A percentile compares a stretch with the other conserved stretches of the same genome.
These are phyloP conservation scores for Sarocladiaceae sp. DNA, from an alignment of 2,329 filamentous ascomycete species.

Conservation along the genomic window DNA sequence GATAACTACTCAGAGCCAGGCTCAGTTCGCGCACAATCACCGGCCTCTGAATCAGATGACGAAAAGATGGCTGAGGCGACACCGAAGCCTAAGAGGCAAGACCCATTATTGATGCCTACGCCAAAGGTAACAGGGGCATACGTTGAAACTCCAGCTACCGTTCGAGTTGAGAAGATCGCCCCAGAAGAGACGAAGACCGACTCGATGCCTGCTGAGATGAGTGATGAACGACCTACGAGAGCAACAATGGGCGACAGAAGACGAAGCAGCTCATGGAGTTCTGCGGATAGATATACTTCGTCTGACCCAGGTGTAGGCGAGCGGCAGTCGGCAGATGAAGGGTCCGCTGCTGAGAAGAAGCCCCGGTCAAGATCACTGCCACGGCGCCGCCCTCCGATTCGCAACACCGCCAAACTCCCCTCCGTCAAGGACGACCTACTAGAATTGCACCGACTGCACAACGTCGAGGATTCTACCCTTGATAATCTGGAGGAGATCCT, in stretches of 20 bases:
- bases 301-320: conserved; percentile 22
- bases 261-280: conserved; percentile 7
- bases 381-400: conserved; percentile 37
- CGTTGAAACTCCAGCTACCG: conserved; percentile 48
- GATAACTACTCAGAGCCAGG: conserved; percentile 52
- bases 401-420: conserved; percentile 47
- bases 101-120: conserved; percentile 44
- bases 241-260: conserved; percentile 20
- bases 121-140: conserved; percentile 50
- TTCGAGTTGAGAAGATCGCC: conserved; percentile 29
- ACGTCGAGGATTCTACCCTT: conserved; percentile 54
- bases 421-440: conserved; percentile 50
- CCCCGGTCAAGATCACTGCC: conserved; percentile 33
- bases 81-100: conserved; percentile 36
- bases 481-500: conserved; percentile 51
- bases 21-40: conserved; percentile 45
- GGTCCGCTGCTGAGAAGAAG: conserved; percentile 17
- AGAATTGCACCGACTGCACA: conserved; percentile 44
- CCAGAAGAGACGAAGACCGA: not conserved
- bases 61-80: conserved; percentile 36
- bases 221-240: not conserved
- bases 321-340: not conserved
- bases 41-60: conserved; percentile 24
- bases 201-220: not conserved
- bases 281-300: not conserved